Conservation (phyloP, 768 basidiomycete genomes). For the Boletus pseudopeckii region DNA sequence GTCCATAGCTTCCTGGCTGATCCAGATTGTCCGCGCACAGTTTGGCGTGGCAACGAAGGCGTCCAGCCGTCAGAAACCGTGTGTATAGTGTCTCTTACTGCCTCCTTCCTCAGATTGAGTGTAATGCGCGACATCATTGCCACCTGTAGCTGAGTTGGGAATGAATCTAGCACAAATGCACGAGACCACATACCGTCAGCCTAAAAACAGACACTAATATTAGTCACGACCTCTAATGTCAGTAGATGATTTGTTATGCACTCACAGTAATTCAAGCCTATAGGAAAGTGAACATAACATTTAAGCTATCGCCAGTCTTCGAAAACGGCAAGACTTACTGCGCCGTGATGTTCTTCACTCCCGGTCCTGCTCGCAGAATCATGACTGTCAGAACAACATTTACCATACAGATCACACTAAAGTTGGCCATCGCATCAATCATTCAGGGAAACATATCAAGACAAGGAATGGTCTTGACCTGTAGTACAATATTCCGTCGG, state of each 20-base stretch:
- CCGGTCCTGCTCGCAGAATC: constrained; percentile 31
- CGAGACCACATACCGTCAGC: constrained; percentile 11
- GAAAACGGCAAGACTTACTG: constrained; percentile 19
- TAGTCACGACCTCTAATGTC: constrained; percentile 31
- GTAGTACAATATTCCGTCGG: constrained; percentile 37
- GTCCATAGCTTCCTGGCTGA: background rate
- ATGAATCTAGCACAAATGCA: background rate
- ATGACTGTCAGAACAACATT: constrained; percentile 39
- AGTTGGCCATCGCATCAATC: background rate
- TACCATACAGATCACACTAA: constrained; percentile 38
- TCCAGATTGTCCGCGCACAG: background rate
- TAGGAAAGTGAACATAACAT: background rate
- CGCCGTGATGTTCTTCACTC: constrained; percentile 36
- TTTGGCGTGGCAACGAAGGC: background rate
- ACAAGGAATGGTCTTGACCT: constrained; percentile 17
- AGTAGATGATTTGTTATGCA: background rate
- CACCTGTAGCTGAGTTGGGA: constrained; percentile 33
- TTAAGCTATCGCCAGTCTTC: background rate
- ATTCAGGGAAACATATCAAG: background rate
- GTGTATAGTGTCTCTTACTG: background rate
- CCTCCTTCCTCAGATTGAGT: constrained; percentile 49
- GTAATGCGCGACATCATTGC: constrained; percentile 71
- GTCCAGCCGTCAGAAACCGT: background rate
- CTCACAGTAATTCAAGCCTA: constrained; percentile 41
- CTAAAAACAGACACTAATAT: constrained; percentile 31